These are phyloP conservation scores for Paralagenidium karlingii DNA, from an alignment of 352 stramenopile genomes.

Conservation along the genomic window DNA sequence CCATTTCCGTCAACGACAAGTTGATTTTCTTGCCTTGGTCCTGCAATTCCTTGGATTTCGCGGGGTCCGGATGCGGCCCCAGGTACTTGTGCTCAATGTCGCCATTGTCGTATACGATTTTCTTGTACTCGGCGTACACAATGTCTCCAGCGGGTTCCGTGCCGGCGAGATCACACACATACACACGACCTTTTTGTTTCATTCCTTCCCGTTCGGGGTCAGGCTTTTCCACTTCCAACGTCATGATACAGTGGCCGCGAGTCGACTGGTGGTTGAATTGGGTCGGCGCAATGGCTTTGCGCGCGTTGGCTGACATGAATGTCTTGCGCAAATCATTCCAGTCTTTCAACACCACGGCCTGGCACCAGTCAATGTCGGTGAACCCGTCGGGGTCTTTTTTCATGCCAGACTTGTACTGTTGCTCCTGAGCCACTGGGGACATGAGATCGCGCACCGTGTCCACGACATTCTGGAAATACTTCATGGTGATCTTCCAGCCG, in stretches of 20 bases:
- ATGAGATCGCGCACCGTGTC: slow-evolving; percentile 92
- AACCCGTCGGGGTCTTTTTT: slow-evolving; percentile 89
- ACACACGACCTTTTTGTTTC: slow-evolving; percentile 84
- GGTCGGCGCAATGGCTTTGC: slow-evolving; percentile 88
- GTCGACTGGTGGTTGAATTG: slow-evolving; percentile 94
- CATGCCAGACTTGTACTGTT: slow-evolving; percentile 93
- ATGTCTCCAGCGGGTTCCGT: slow-evolving; percentile 91
- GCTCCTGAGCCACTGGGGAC: slow-evolving; percentile 86
- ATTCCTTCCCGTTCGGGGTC: slow-evolving; percentile 82
- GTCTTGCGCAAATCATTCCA: slow-evolving; percentile 88
- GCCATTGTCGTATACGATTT: slow-evolving; percentile 82
- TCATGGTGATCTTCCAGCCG: slow-evolving; percentile 95
- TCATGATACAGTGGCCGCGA: slow-evolving; percentile 93
- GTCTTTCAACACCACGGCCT: slow-evolving; percentile 84
- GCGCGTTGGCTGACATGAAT: slow-evolving; percentile 86
- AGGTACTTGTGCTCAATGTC: slow-evolving; percentile 89
- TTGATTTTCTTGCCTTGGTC: slow-evolving; percentile 96
- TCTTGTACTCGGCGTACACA: slow-evolving; percentile 90
- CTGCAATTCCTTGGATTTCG: slow-evolving; percentile 90
- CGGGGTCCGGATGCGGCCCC: slow-evolving; percentile 78
- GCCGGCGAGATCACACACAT: slow-evolving; percentile 89
- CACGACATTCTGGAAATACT: slow-evolving; percentile 96
- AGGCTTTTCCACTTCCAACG: slow-evolving; percentile 89
- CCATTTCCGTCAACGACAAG: slow-evolving; percentile 90
- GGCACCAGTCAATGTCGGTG: slow-evolving; percentile 93